Conservation (phyloP, 257 asterid species). For the Salvia rosmarinus region DNA sequence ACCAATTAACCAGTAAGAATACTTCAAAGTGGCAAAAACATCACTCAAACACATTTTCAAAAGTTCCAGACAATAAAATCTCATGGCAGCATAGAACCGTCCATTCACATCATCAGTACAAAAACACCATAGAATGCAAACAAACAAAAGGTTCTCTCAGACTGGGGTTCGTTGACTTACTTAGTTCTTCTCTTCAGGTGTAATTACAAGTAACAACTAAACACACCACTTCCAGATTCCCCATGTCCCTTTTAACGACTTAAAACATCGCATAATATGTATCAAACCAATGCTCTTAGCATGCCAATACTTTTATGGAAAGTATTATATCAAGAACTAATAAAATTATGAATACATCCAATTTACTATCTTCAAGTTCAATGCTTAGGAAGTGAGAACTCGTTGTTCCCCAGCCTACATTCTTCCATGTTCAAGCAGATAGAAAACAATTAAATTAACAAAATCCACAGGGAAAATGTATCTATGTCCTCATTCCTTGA, state of each 20-base stretch:
- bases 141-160: neutral
- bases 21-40: conserved; percentile 4
- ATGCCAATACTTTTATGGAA: neutral
- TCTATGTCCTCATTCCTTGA: conserved; percentile 9
- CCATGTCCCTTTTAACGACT: no score
- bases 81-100: neutral
- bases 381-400: neutral
- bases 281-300: neutral
- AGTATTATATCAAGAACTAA: conserved; percentile 3
- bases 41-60: conserved; percentile 3
- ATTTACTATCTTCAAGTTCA: neutral
- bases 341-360: neutral
- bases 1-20: neutral
- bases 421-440: conserved; percentile 13
- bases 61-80: conserved; percentile 7
- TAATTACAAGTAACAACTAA: no score
- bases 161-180: neutral
- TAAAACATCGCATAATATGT: neutral
- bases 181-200: neutral
- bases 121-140: neutral
- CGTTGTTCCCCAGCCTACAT: neutral
- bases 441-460: neutral
- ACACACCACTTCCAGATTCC: no score
- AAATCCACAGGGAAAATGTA: neutral
- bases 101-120: conserved; percentile 11